Conservation (phyloP, 2,329 filamentous ascomycete species). For the Teratosphaeriaceae sp. region DNA sequence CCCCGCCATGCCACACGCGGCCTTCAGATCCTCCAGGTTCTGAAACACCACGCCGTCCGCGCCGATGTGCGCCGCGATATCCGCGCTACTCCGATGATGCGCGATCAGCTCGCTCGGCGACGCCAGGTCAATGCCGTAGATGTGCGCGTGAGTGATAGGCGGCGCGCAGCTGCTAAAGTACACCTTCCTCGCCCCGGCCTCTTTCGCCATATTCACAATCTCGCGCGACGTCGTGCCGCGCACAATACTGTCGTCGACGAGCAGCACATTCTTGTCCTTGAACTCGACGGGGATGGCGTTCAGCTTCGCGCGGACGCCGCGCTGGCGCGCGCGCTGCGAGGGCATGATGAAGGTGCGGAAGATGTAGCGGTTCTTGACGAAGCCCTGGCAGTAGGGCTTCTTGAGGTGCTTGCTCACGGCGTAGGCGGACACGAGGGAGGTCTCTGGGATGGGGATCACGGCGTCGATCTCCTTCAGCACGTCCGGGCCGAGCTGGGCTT, state of each 20-base stretch:
- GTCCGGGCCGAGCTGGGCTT: conserved; percentile 59
- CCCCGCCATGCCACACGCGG: conserved; percentile 67
- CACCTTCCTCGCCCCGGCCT: conserved; percentile 74
- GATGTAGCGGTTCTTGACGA: conserved; percentile 86
- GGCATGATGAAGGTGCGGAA: conserved; percentile 86
- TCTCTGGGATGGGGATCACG: conserved; percentile 79
- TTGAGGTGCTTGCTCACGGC: conserved; percentile 67
- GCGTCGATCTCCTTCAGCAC: conserved; percentile 71
- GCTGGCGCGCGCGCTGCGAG: conserved; percentile 71
- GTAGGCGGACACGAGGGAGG: conserved; percentile 73
- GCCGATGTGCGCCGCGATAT: conserved; percentile 61
- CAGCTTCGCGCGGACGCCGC: conserved; percentile 83
- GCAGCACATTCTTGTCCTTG: conserved; percentile 66
- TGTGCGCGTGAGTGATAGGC: conserved; percentile 74
- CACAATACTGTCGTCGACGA: conserved; percentile 89
- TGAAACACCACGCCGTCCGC: conserved; percentile 74
- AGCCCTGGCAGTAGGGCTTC: conserved; percentile 73
- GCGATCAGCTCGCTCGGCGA: conserved; percentile 66
- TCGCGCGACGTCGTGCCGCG: conserved; percentile 75
- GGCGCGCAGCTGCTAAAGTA: conserved; percentile 79
- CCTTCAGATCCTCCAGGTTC: conserved; percentile 70
- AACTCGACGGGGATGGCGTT: conserved; percentile 84
- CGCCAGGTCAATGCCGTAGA: conserved; percentile 75
- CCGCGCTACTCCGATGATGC: conserved; percentile 54
- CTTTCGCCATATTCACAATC: conserved; percentile 76